Base-by-base conservation (phyloP, 2,329 filamentous ascomycete genomes). In the Hypocreales sp. region DNA sequence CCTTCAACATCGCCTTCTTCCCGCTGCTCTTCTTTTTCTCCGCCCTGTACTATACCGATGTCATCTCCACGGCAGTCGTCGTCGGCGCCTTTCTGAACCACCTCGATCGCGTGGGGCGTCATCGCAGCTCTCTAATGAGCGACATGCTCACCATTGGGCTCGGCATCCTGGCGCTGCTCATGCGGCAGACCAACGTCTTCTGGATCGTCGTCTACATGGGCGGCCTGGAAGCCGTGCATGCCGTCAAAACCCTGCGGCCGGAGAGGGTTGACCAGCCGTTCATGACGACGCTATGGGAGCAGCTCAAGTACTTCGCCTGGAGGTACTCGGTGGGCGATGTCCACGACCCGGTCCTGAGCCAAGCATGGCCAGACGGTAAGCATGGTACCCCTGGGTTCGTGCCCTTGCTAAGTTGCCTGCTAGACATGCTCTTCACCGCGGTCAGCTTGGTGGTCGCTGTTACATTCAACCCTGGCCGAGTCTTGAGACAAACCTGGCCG, bases 21-120 rank as follows among this genome's bases (percentile, higher is more conserved):
- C 90, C 90, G 0, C 71, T 86, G 0, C 50, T 98, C 1, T 94
- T 93, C 61, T 98, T 98, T 64, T 98, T 98, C 52, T 90, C 83
- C 0, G 84, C 72, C 0, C 60, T 98, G 7, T 98, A 92, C 51
- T 98, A 98, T 50, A 98, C 90, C 0, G 90, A 98, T 49, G 67
- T 94, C 3, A 63, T 80, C 27, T 92, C 87, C 0, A 80, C 84
- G 0, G 59, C 80, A 7, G 64, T 73, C 2, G 81, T 94, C 0
- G 55, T 94, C 7, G 47, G 72, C 3, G 70, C 72, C 1, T 90
- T 86, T 44, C 56, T 65, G 20, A 58, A 65, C 30, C 65, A 68
- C 34, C 48, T 73, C 5, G 34, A 44, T 15, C 60, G 68, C 11
- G 35, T 65, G 2, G 51, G 48, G 12, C 31, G 36, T 18, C 35